Conservation (phyloP, 352 stramenopile genomes). For the Phytophthora litchii region DNA sequence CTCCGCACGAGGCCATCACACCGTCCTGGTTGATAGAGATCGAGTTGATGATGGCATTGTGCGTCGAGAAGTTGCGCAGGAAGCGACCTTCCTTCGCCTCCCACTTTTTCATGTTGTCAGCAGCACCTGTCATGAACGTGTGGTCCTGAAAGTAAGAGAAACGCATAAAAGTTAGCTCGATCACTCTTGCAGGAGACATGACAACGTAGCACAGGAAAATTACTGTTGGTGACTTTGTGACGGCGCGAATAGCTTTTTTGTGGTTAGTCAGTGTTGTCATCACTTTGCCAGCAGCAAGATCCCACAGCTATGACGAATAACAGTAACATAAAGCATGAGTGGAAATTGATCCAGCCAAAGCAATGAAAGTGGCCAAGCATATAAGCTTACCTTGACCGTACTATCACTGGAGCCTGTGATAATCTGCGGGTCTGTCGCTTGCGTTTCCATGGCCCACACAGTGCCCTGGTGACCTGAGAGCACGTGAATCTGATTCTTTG, state of each 20-base stretch:
- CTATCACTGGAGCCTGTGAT: slow-evolving; percentile 93
- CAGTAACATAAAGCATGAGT: slow-evolving; percentile 9
- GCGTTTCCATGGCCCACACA: slow-evolving; percentile 95
- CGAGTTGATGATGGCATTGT: slow-evolving; percentile 98
- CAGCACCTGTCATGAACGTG: slow-evolving; percentile 96
- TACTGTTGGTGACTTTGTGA: slow-evolving; percentile 90
- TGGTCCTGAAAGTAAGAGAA: slow-evolving; percentile 75
- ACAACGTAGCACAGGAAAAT: slow-evolving; percentile 1
- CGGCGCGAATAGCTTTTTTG: slow-evolving; percentile 96
- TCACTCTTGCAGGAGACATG: neutral
- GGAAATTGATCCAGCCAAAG: neutral
- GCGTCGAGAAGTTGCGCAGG: slow-evolving; percentile 96
- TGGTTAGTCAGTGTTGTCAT: slow-evolving; percentile 99
- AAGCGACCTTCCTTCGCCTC: slow-evolving; percentile 95
- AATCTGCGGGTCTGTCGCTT: slow-evolving; percentile 96
- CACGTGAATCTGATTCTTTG: slow-evolving; percentile 97
- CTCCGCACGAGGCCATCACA: slow-evolving; percentile 95
- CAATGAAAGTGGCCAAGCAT: neutral
- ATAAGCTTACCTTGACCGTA: slow-evolving; percentile 88
- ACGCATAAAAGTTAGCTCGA: neutral
- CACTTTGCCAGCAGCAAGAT: slow-evolving; percentile 97
- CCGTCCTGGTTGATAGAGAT: slow-evolving; percentile 98
- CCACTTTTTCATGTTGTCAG: slow-evolving; percentile 99
- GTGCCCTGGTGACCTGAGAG: slow-evolving; percentile 98
- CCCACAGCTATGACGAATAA: slow-evolving; percentile 88